Evolutionary conservation across 805 yeast genomes (phyloP).

Genomic region (Teunomyces pallodes): DNA sequence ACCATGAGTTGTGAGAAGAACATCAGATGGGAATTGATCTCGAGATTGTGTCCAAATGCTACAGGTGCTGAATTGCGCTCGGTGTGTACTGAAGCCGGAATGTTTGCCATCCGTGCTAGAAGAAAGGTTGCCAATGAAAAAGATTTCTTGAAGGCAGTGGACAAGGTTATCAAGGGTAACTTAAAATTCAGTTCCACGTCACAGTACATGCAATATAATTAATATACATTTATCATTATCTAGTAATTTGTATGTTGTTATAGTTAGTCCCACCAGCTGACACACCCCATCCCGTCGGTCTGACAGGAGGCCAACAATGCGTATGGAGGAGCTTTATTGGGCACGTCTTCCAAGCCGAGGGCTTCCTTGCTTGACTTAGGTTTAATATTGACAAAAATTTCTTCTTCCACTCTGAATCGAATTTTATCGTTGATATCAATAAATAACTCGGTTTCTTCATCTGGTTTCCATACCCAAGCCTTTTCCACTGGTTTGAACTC

Average conservation of each 20-base stretch:
- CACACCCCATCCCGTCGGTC: slow-evolving; percentile 94
- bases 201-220: slow-evolving; percentile 95
- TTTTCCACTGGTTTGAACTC: slow-evolving; percentile 68
- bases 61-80: slow-evolving; percentile 99
- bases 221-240: neutral
- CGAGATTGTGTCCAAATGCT: slow-evolving; percentile 95
- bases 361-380: slow-evolving; percentile 68
- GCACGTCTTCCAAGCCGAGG: slow-evolving; percentile 33
- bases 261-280: slow-evolving; percentile 87
- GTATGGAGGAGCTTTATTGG: slow-evolving; percentile 67
- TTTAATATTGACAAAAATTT: slow-evolving; percentile 76
- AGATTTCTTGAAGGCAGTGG: slow-evolving; percentile 96
- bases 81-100: slow-evolving; percentile 99
- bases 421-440: slow-evolving; percentile 90
- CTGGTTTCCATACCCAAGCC: slow-evolving; percentile 94
- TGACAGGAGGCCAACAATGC: slow-evolving; percentile 88
- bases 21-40: slow-evolving; percentile 97
- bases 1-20: slow-evolving; percentile 97
- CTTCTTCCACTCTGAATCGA: slow-evolving; percentile 88
- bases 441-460: slow-evolving; percentile 71
- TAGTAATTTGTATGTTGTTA: neutral
- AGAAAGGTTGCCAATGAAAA: slow-evolving; percentile 98
- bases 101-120: slow-evolving; percentile 98
- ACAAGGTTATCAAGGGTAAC: slow-evolving; percentile 97
- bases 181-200: slow-evolving; percentile 96